phyloP scores from a whole-genome alignment of 305 asterid species.

The Rubia balearica region DNA sequence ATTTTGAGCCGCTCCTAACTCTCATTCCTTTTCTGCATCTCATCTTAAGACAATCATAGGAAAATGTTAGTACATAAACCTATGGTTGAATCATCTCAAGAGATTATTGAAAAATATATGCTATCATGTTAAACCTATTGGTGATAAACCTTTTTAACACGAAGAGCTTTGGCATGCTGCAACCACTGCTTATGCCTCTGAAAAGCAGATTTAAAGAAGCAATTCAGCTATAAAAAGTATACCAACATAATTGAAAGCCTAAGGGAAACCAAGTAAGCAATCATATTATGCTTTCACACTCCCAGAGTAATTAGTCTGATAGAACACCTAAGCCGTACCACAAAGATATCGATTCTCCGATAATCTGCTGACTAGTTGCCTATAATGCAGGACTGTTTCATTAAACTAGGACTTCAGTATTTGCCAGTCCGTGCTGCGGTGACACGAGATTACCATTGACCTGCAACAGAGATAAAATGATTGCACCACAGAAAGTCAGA shows the following conservation, averaged over 20 bases:
- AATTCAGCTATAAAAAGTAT: slow-evolving; percentile 4
- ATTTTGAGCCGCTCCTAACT: no score
- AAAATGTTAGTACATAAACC: no score
- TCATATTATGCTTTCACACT: neutral
- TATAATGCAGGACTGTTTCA: neutral
- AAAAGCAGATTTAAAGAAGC: slow-evolving; percentile 56
- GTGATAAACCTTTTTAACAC: no score
- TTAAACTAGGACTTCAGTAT: slow-evolving; percentile 55
- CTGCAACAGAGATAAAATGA: slow-evolving; percentile 33
- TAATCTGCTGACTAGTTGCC: neutral
- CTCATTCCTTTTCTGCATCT: no score
- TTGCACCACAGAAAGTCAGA: slow-evolving; percentile 24
- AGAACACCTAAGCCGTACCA: neutral
- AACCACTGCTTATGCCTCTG: slow-evolving; percentile 94
- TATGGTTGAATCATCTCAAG: no score
- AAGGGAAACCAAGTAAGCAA: neutral
- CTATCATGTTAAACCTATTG: no score
- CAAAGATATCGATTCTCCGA: neutral
- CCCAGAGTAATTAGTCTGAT: neutral
- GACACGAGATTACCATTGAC: slow-evolving; percentile 92
- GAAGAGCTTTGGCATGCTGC: slow-evolving; percentile 89
- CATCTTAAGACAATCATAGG: no score
- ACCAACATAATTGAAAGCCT: neutral
- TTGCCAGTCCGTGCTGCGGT: slow-evolving; percentile 67
- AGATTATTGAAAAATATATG: no score